Conservation (phyloP, 176 grass and related monocot species). For the Triticum turgidum region DNA sequence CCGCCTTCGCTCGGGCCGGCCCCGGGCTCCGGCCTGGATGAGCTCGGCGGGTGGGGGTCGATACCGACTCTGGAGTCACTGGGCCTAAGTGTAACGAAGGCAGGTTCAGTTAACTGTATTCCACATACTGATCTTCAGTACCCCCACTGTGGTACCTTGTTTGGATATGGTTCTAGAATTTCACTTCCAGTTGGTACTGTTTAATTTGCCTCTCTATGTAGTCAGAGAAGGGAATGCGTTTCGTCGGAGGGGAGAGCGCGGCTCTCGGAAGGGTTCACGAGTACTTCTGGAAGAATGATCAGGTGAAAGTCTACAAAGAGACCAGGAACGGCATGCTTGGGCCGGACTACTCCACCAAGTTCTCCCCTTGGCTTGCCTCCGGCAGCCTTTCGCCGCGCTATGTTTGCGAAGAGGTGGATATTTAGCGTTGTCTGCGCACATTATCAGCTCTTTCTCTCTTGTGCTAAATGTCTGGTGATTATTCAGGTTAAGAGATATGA, state of each 20-base stretch:
- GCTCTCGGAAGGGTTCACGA: conserved; percentile 76
- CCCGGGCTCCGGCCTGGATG: conserved; percentile 40
- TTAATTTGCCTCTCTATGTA: conserved; percentile 27
- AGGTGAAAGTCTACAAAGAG: conserved; percentile 78
- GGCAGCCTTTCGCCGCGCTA: conserved; percentile 77
- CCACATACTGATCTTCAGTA: background rate
- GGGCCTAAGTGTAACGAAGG: conserved; percentile 58
- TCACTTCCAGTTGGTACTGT: background rate
- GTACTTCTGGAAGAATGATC: conserved; percentile 96
- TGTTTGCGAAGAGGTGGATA: conserved; percentile 68
- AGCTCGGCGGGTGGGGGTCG: conserved; percentile 61
- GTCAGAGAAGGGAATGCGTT: conserved; percentile 72
- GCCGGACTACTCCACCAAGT: conserved; percentile 86
- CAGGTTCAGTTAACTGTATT: conserved; percentile 29
- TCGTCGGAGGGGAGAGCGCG: conserved; percentile 68
- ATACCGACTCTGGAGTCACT: conserved; percentile 59
- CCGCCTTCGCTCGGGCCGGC: conserved; percentile 51
- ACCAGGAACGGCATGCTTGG: conserved; percentile 97
- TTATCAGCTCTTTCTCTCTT: background rate
- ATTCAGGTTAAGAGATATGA: conserved; percentile 84
- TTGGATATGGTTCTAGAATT: conserved; percentile 9
- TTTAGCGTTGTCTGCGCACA: background rate
- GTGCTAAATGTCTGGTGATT: background rate
- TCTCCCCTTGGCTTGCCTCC: conserved; percentile 90
- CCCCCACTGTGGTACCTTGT: background rate